Evolutionary conservation across 345 rosid genomes (phyloP), one percentile per base, ranked within the genome.

Genomic region (Eucalyptus coolabah): DNA sequence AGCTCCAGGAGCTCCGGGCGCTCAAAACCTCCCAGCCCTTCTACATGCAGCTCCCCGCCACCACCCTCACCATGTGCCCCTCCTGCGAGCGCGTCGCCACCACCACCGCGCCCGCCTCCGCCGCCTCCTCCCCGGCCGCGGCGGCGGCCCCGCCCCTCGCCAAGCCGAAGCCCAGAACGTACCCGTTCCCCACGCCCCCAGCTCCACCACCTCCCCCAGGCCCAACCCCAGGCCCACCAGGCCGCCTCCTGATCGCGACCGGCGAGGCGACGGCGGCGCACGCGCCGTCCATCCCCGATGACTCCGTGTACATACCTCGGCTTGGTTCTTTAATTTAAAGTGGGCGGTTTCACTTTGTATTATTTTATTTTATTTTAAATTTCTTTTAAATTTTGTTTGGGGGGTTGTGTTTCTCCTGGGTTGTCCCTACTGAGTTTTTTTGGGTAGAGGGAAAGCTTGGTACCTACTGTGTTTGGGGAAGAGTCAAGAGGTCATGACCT

Each of bases 41-140:
- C 93, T 96, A 94, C 96, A 96, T 93, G 98, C 99, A 98, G 90
- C 97, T 96, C 23, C 99, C 99, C 21, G 98, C 99, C 88, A 98
- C 99, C 54, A 98, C 99, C 89, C 99, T 98, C 93, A 98, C 99
- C 85, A 98, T 98, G 98, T 98, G 99, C 89, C 99, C 99, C 69
- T 98, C 99, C 23, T 98, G 99, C 86, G 99, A 96, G 93, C 98
- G 99, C 82, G 97, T 97, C 18, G 95, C 96, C 90, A 93, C 98
- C 93, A 51, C 95, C 88, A 9, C 96, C 37, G 24, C 95, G 51
- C 12, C 93, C 89, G 15, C 90, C 86, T 4, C 88, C n/a, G 24
- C 91, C 85, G 91, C 89, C 30, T 9, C 86, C 59, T 12, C 92
- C 8, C 14, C 89, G 40, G 50, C 93, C 14, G 14, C 65, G 50